Percentiles rank a stretch among this genome's conserved stretches.
Conservation (phyloP, 23 red algal species). For the Cyanidioschyzon merolae region DNA sequence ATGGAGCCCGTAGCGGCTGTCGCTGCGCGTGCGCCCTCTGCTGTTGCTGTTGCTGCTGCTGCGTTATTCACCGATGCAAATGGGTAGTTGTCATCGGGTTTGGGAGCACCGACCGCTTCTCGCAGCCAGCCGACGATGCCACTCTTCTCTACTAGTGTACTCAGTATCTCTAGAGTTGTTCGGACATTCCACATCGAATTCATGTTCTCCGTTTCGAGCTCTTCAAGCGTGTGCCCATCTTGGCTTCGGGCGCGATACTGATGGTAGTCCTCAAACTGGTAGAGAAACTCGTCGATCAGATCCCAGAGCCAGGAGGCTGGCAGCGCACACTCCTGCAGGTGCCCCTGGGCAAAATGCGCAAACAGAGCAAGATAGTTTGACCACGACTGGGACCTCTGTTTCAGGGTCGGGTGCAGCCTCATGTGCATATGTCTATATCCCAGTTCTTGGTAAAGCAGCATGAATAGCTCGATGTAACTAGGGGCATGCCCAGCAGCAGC, state of each 20-base stretch:
- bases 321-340: conserved; percentile 55
- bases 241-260: conserved; percentile 59
- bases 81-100: conserved; percentile 40
- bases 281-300: conserved; percentile 97
- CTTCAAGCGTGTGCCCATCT: conserved; percentile 50
- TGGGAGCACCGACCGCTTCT: conserved; percentile 34
- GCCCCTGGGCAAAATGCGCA: conserved; percentile 38
- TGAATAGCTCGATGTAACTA: conserved; percentile 25
- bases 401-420: conserved; percentile 43
- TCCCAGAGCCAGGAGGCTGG: conserved; percentile 99
- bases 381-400: conserved; percentile 76
- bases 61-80: background rate
- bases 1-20: background rate
- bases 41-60: background rate
- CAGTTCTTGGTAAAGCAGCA: conserved; percentile 90
- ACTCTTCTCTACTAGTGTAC: conserved; percentile 77
- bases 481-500: background rate
- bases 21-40: background rate
- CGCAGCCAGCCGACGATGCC: conserved; percentile 84
- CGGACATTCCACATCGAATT: conserved; percentile 71
- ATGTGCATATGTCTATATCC: conserved; percentile 68
- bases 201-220: conserved; percentile 40
- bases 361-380: conserved; percentile 81
- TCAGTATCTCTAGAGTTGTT: conserved; percentile 48
- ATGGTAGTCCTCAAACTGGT: conserved; percentile 92